These are phyloP conservation scores for Leptomonas pyrrhocoris DNA, from an alignment of 208 protist genomes.

Conservation along the genomic window DNA sequence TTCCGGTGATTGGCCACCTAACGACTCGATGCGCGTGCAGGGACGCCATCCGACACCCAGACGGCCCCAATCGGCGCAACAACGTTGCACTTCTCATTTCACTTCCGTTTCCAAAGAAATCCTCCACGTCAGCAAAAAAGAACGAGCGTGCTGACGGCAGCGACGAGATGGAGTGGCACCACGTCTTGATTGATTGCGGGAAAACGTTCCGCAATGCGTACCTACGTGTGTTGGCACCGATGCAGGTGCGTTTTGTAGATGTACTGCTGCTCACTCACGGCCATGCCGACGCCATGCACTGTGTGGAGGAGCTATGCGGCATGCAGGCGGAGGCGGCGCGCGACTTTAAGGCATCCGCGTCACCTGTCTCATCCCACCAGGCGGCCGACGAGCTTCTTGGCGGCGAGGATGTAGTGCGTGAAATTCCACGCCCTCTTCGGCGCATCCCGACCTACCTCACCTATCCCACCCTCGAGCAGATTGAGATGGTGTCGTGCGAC, in stretches of 20 bases:
- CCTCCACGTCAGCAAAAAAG: constrained; percentile 5
- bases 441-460: constrained; percentile 68
- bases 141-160: neutral
- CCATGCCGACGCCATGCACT: constrained; percentile 83
- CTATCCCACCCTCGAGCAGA: constrained; percentile 51
- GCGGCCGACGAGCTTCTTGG: neutral
- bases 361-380: neutral
- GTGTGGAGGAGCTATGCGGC: constrained; percentile 88
- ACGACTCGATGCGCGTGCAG: constrained; percentile 68
- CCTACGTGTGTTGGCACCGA: constrained; percentile 75
- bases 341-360: constrained; percentile 1
- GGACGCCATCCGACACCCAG: constrained; percentile 60
- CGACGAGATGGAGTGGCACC: constrained; percentile 21
- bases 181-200: constrained; percentile 85
- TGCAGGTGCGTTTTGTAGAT: constrained; percentile 63
- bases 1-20: constrained; percentile 87
- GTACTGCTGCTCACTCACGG: constrained; percentile 89
- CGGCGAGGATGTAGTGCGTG: neutral
- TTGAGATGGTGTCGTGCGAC: constrained; percentile 54
- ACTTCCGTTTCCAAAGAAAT: constrained; percentile 19
- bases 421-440: constrained; percentile 33
- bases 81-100: constrained; percentile 83
- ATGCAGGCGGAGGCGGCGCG: constrained; percentile 56
- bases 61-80: constrained; percentile 74
- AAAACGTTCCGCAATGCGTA: constrained; percentile 92